Base-by-base conservation (phyloP, 805 yeast genomes). In the Lachancea nothofagi region DNA sequence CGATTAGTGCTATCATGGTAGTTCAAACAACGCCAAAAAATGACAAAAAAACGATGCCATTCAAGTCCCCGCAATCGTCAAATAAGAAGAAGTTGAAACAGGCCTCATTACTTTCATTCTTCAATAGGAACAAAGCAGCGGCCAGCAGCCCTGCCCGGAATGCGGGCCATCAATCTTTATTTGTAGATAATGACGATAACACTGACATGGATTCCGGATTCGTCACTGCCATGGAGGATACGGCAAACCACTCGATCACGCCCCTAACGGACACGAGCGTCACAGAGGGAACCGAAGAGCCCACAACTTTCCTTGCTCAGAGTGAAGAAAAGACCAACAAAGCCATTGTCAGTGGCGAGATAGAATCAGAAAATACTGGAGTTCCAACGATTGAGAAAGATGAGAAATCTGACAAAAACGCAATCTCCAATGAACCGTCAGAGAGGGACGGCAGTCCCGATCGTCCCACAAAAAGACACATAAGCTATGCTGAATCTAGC, bases 381-480 rank as follows among this genome's bases (percentile, higher is more conserved):
- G 10, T 13, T 7, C 30, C n/a, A 8, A 13, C 7, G 30, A 27
- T 13, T 10, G n/a, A 10, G 15, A 27, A 27, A 13, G 30, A 27
- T 27, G 14, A 23, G n/a, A 10, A 15, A 32, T 15, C 26, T 27
- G 26, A 29, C 20, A 12, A 29, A 15, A 17, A 29, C 5, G 22
- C 5, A n/a, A 13, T 33, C 50, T 3, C 34, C 40, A 7, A 43
- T 44, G 36, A 1, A 74, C 68, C 48, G 38, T 56, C 10, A 57
- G 62, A 30, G 70, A 62, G 24, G 27, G 69, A 64, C 4, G 70
- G 64, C 4, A 69, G 62, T 1, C 69, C 61, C 12, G 21, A 24
- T 20, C 23, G 38, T 13, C 8, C 19, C 8, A 30, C 38, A 8
- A 44, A 52, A 37, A 25, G 53, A 33, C 44, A 40, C 37, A 45